These are phyloP conservation scores for Colletotrichum higginsianum DNA, from an alignment of 2,329 filamentous ascomycete genomes.

Conservation along the genomic window DNA sequence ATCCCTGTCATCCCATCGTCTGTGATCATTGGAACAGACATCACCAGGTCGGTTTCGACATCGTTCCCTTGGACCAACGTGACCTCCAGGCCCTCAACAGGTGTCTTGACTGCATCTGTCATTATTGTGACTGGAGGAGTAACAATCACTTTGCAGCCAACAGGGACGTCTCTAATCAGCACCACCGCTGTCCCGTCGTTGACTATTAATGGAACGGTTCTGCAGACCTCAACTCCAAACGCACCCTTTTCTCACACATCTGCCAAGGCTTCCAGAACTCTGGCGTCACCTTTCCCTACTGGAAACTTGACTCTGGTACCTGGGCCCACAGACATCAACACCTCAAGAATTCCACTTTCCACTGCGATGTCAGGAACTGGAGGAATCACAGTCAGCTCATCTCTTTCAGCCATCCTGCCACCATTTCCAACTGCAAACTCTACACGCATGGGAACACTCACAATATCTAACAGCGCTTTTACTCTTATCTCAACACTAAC, in stretches of 20 bases:
- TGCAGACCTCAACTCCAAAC: constrained; percentile 9
- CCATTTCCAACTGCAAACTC: too few species aligned
- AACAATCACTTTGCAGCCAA: constrained; percentile 12
- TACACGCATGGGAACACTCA: neutral
- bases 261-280: neutral
- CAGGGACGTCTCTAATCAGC: neutral
- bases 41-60: neutral
- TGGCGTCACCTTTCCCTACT: neutral
- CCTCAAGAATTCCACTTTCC: neutral
- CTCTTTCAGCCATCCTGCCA: neutral
- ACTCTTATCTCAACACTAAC: neutral
- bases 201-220: neutral
- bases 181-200: neutral
- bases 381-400: neutral
- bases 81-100: neutral
- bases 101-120: neutral
- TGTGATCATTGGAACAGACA: neutral
- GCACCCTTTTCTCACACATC: neutral
- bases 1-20: constrained; percentile 17
- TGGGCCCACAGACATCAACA: neutral
- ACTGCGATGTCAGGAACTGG: neutral
- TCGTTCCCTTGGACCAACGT: constrained; percentile 24
- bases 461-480: neutral
- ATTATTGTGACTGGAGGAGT: neutral
- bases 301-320: constrained; percentile 5